Base-by-base conservation (phyloP, 129 eudicot genomes). In the Apium graveolens region DNA sequence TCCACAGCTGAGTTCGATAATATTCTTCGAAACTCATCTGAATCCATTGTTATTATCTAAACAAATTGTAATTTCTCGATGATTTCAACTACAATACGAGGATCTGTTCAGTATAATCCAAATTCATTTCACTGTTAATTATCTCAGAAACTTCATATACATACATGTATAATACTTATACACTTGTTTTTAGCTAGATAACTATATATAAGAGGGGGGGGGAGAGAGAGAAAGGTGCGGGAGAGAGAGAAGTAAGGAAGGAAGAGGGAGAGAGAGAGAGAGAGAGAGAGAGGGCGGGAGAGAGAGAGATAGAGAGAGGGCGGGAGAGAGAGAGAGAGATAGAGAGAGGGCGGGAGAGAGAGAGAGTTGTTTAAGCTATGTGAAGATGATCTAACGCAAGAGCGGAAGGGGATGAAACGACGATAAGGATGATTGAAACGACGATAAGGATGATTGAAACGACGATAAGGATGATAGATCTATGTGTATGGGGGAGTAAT, bases 11-110 rank as follows among this genome's bases (percentile, higher is more conserved):
- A 81, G 60, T 81, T 83, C 45, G 88, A 85, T 53, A 90, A 76
- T 70, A 93, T 86, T 83, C 81, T 11, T 27, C 95, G 79, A 26
- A 93, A 79, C 20, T 89, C 94, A 48, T 87, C 92, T 57, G 83
- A 65, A 86, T 93, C 94, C 98, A 93, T 93, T 4, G 17, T 1
- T 12, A 4, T 3, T 51, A 11, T 35, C 51, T 3, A 7, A 38
- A 14, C 26, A 7, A 31, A 13, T 13, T 4, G 11, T 10, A 70
- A 21, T 42, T 72, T 45, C 21, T 42, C 76, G 5, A 31, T 12
- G 18, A 10, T 32, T 5, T 5, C 14, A 7, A 41, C 51, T 72
- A 72, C 51, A n/a, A 38, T 17, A 72, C 44, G 10, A 74, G 7
- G 77, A 44, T 74, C 60, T 44, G 62, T 11, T 14, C 4, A 31